Base-by-base conservation (phyloP, 495 filamentous ascomycete species). In the Immersiella caudata region DNA sequence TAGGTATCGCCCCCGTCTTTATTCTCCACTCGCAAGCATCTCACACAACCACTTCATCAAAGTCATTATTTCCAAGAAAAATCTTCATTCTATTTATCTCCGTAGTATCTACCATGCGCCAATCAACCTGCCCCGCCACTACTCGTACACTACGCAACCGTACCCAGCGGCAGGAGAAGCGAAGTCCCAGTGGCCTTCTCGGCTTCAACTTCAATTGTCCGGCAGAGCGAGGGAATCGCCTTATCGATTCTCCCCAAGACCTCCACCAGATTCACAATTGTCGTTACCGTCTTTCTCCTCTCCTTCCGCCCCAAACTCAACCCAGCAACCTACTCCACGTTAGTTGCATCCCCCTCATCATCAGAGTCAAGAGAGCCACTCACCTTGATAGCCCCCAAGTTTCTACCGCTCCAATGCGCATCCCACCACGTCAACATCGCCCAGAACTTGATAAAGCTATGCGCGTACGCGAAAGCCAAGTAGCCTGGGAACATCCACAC, bases 361-460 rank as follows among this genome's bases (percentile, higher is more conserved):
- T 46, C 40, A 46, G 2, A 2, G 2, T 5, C 40, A 46, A 14
- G 2, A 46, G 40, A 12, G 40, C 5, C 14, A 46, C 16, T 12
- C 2, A 55, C 52, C 52, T 22, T 26, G 25, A 55, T 55, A 22
- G 52, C 52, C 7, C 14, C 52, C 56, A 76, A 66, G 20, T 70
- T 59, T 14, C 76, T 66, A 11, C 76, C 76, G 33, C 64, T 68
- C 76, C 76, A 79, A 16, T 55, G 18, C 65, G 64, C 68, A 60
- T 77, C 71, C 67, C 69, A 80, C 66, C 83, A 78, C 35, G 87
- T 90, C 12, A 88, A 69, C 59, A 87, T 71, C 0, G 87, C 86
- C 70, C 84, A 86, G n/a, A 88, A 61, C 77, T 90, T 90, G 76
- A 90, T 84, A 46, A 87, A 68, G 46, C 80, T 79, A 68, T 91